Conservation (phyloP, 352 stramenopile species). For the Phytophthora pistaciae region DNA sequence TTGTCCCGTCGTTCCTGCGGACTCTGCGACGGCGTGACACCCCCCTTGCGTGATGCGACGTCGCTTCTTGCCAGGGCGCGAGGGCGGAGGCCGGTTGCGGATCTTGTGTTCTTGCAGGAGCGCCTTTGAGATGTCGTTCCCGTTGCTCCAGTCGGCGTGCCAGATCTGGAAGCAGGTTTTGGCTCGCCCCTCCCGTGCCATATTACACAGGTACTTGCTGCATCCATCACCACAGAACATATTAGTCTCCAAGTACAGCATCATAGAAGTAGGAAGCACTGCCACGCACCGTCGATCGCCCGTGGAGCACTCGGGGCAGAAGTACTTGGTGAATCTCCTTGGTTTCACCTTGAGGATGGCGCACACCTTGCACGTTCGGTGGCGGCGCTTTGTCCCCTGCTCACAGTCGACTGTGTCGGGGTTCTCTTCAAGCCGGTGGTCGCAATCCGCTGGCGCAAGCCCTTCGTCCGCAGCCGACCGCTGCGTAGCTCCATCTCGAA, state of each 20-base stretch:
- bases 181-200: not conserved
- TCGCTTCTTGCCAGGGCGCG: too few relatives aligned
- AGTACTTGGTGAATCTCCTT: slow-evolving; percentile 7
- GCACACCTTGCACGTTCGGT: not conserved
- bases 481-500: not conserved
- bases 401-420: not conserved
- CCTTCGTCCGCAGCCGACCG: too few relatives aligned
- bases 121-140: not conserved
- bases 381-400: not conserved
- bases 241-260: too few relatives aligned
- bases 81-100: too few relatives aligned
- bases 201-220: slow-evolving; percentile 12
- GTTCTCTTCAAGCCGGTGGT: slow-evolving; percentile 1
- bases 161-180: slow-evolving; percentile 11
- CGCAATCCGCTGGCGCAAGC: not conserved
- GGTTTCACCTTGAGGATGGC: not conserved
- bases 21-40: too few relatives aligned
- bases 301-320: slow-evolving; percentile 4
- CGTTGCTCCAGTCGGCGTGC: slow-evolving; percentile 5
- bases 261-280: too few relatives aligned
- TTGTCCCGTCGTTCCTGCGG: too few relatives aligned
- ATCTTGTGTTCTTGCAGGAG: slow-evolving; percentile 2
- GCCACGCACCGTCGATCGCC: slow-evolving; percentile 7
- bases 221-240: not conserved
- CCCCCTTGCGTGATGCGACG: too few relatives aligned